phyloP scores from a whole-genome alignment of 83 land plant species.

The Thuja plicata region DNA sequence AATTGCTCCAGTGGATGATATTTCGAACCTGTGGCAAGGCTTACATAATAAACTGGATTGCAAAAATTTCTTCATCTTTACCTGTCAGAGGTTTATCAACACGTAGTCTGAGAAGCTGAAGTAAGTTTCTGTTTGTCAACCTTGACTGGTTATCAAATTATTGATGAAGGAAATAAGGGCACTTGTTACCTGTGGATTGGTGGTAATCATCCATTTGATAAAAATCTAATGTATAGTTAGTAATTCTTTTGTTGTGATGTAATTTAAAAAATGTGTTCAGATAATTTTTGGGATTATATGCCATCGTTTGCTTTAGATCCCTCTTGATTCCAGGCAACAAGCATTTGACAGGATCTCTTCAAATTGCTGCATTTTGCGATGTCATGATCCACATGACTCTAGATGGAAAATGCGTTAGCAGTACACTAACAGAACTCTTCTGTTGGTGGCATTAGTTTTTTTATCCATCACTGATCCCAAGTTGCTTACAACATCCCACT shows the following conservation, averaged over 20 bases:
- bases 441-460: background rate
- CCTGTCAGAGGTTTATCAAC: constrained; percentile 3
- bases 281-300: background rate
- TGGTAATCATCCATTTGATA: constrained; percentile 4
- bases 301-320: constrained; percentile 10
- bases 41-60: background rate
- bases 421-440: background rate
- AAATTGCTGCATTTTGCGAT: constrained; percentile 2
- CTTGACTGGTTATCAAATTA: background rate
- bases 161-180: background rate
- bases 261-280: constrained; percentile 1
- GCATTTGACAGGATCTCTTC: background rate
- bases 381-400: background rate
- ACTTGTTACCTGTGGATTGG: background rate
- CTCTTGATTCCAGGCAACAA: background rate
- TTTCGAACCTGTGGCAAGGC: background rate
- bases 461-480: background rate
- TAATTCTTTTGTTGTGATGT: constrained; percentile 14
- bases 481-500: background rate
- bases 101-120: background rate
- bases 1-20: background rate
- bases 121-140: background rate
- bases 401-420: background rate
- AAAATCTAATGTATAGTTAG: constrained; percentile 2
- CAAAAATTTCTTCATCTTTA: background rate